These are phyloP conservation scores for Amoeboradix gromovi DNA, from an alignment of 371 early-diverging fungal species.

Conservation along the genomic window DNA sequence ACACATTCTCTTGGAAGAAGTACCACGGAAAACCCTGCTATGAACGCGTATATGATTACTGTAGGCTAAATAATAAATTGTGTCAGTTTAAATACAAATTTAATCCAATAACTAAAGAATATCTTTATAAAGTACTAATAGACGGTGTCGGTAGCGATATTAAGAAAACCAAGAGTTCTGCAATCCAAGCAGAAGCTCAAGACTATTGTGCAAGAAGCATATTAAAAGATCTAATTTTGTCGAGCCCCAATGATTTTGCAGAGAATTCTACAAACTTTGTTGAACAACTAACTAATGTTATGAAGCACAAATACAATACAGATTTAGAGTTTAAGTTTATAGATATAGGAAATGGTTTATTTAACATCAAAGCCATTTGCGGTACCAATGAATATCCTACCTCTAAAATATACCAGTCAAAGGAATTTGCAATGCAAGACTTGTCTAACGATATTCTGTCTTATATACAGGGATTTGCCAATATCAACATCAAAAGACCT, in stretches of 20 bases:
- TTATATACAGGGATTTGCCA: not conserved
- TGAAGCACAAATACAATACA: not conserved
- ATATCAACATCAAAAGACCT: not conserved
- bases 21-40: too few relatives aligned
- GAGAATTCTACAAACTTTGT: not conserved
- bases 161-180: too few relatives aligned
- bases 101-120: too few relatives aligned
- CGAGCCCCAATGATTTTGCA: not conserved
- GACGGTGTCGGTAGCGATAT: too few relatives aligned
- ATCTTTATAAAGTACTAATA: too few relatives aligned
- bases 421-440: not conserved
- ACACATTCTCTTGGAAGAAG: too few relatives aligned
- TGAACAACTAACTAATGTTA: not conserved
- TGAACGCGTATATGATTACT: too few relatives aligned
- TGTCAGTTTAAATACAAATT: too few relatives aligned
- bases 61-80: too few relatives aligned
- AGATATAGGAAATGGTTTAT: not conserved
- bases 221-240: not conserved
- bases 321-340: not conserved
- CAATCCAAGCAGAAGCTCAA: not conserved
- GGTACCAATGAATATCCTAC: not conserved
- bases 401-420: not conserved
- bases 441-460: not conserved
- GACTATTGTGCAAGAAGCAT: not conserved
- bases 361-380: not conserved